Evolutionary conservation across 371 early-diverging fungal genomes (phyloP).

Genomic region (Coemansia sp.): DNA sequence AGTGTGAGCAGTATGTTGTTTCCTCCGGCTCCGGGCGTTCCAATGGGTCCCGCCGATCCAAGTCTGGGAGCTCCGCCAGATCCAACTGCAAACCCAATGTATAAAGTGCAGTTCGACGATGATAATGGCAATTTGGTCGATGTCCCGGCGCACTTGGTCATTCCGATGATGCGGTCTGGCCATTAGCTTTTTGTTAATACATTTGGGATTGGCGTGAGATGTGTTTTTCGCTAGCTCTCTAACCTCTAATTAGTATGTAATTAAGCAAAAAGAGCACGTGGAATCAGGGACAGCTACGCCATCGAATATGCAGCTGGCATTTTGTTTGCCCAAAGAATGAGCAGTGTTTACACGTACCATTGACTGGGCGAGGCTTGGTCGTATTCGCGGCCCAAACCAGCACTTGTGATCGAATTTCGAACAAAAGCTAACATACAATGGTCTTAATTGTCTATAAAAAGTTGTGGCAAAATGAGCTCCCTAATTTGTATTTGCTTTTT

Average conservation of each 20-base stretch:
- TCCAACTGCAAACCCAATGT: conserved; percentile 37
- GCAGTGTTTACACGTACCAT: not conserved
- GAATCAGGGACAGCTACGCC: no score
- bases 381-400: not conserved
- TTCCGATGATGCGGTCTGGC: conserved; percentile 31
- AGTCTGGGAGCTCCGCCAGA: conserved; percentile 11
- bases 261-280: no score
- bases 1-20: not conserved
- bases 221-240: no score
- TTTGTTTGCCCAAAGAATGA: no score
- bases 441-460: not conserved
- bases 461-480: conserved; percentile 1
- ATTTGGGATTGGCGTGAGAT: no score
- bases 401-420: not conserved
- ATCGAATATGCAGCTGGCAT: no score
- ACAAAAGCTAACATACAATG: not conserved
- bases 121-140: conserved; percentile 39
- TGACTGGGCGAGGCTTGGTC: not conserved
- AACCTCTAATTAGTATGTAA: no score
- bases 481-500: not conserved
- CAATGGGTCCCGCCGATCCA: conserved; percentile 10
- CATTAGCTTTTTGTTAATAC: not conserved
- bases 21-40: conserved; percentile 16
- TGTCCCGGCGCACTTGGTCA: conserved; percentile 44
- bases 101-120: conserved; percentile 46